Base-by-base conservation (phyloP, 306 rosid species). In the Fragaria iinumae region DNA sequence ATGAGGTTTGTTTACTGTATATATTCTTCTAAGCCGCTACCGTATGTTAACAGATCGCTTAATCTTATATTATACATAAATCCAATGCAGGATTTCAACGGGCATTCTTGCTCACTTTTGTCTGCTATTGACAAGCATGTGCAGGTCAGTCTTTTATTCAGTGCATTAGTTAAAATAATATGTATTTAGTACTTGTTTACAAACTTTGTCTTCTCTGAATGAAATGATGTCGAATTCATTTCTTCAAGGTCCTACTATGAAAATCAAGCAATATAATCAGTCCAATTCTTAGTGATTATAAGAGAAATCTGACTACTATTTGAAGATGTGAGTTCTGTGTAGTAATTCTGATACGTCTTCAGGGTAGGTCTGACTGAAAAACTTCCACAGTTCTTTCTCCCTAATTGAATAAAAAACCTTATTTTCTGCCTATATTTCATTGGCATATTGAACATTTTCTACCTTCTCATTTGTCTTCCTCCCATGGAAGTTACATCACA, bases 31-130 rank as follows among this genome's bases (percentile, higher is more conserved):
- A 39, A 41, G 60, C 65, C 73, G 60, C 65, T 70, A 20, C 32
- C 76, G 20, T 55, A 20, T 60, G 10, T 65, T 62, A 66, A 76
- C 18, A 52, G 45, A 11, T 57, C 21, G 65, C 21, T 53, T 73
- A 59, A 60, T 57, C 55, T 64, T 79, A 49, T 36, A 66, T 27
- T 67, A 50, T 45, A 2, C 82, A 44, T 53, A 64, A 67, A 72
- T 80, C 77, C 63, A 70, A 25, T 76, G 86, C 88, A 86, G 89
- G 86, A 73, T 79, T 83, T 83, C 76, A 44, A 13, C 78, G 71
- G 70, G 70, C 63, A 50, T 72, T 80, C 71, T 48, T 43, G 71
- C 82, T 78, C 64, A 62, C 62, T 70, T 69, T 86, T 60, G 82
- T 77, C 63, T 63, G 56, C 53, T 55, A 73, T 69, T 80, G 77